Evolutionary conservation across 208 protist species (phyloP).

Genomic region (Trypanosoma caninum): DNA sequence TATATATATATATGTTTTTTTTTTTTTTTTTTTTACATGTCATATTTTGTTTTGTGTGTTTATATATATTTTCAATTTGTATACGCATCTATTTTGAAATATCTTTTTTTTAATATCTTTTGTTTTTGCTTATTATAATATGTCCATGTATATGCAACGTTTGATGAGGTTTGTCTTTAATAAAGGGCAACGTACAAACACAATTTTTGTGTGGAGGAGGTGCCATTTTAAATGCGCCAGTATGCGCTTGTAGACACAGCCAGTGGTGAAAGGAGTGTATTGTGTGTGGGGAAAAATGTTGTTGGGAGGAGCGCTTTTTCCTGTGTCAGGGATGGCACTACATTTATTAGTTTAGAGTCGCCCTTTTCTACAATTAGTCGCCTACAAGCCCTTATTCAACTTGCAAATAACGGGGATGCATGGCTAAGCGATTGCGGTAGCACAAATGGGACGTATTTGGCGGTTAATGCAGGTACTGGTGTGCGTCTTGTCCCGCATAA

Average conservation of each 20-base stretch:
- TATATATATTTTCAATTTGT: conserved; percentile 1
- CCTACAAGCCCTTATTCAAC: conserved; percentile 75
- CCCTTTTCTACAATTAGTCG: conserved; percentile 63
- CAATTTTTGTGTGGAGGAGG: conserved; percentile 2
- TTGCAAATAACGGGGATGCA: conserved; percentile 75
- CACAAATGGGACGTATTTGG: conserved; percentile 83
- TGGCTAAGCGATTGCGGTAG: conserved; percentile 84
- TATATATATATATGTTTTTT: conserved; percentile 10
- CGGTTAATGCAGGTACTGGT: conserved; percentile 43
- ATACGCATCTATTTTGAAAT: background rate
- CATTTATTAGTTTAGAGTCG: conserved; percentile 69
- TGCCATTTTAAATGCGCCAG: conserved; percentile 9
- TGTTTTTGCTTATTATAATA: conserved; percentile 3
- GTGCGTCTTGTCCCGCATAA: conserved; percentile 60
- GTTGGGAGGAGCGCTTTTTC: conserved; percentile 57
- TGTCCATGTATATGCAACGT: background rate
- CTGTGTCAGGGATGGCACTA: conserved; percentile 36
- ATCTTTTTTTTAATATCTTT: too few species aligned
- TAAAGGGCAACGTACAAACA: too few species aligned
- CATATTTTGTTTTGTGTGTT: background rate
- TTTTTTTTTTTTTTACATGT: background rate
- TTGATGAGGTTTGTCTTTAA: too few species aligned
- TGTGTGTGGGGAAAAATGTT: conserved; percentile 66
- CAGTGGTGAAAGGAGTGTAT: conserved; percentile 16
- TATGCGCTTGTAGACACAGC: conserved; percentile 39